Evolutionary conservation across 1,284 basidiomycete genomes (phyloP), one percentile per base, ranked within the genome.

Genomic region (Naganishia liquefaciens): DNA sequence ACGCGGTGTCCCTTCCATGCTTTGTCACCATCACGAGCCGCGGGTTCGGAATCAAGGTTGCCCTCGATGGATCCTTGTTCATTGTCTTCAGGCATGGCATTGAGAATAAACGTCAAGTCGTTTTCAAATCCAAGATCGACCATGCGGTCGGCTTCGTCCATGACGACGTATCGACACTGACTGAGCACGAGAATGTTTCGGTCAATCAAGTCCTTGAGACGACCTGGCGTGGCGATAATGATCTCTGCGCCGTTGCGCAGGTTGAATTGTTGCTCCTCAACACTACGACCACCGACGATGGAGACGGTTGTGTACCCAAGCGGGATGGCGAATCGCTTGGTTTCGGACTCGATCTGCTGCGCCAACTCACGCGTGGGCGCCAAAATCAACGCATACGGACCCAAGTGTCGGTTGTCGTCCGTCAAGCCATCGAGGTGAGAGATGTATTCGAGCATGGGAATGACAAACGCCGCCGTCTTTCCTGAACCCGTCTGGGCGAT

Each of bases 71-170:
- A 83, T 63, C 82, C 87, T 69, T 93, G 93, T 82, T 94, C 86
- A 60, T 89, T 86, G 62, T 90, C 89, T 2, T 85, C 83, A 3
- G 96, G 95, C 68, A 99, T 83, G 66, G 91, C 86, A 78, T 98
- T 95, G 58, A 99, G 82, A 71, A 99, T 99, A 76, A 92, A 97
- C 44, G 90, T 93, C 57, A 99, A 81, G 75, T 95, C 93, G 17
- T 85, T 86, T 77, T 99, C 96, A 78, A 98, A 99, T 11, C 96
- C 96, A 37, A 99, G 86, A 74, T 96, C 88, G 64, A 99, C 93
- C 95, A 99, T 98, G 63, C 94, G 86, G 78, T 99, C 95, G 21
- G 96, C 96, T 82, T 99, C 95, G 78, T 99, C 96, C 93, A 99
- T 95, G 69, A 99, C 94, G 60, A 99, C 88, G 75, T 98, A 99